Conservation (phyloP, 805 yeast genomes). For the Spathaspora arborariae region DNA sequence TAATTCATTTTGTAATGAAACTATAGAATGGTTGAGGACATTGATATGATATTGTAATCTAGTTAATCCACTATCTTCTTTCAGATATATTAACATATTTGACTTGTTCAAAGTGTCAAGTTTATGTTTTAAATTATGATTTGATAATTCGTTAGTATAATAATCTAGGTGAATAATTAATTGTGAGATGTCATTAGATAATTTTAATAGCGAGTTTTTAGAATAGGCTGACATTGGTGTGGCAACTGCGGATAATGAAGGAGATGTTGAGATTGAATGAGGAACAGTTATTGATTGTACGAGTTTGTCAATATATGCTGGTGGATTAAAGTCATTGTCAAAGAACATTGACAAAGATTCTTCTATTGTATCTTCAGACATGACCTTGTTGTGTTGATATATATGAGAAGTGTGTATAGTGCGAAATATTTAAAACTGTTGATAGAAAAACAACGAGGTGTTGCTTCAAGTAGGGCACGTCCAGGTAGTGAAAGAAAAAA, state of each 20-base stretch:
- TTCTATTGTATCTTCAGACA: conserved; percentile 8
- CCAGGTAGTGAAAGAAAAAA: too few relatives aligned
- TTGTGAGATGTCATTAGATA: conserved; percentile 47
- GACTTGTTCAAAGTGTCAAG: conserved; percentile 46
- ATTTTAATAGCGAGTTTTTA: conserved; percentile 23
- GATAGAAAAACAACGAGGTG: too few relatives aligned
- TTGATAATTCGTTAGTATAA: conserved; percentile 55
- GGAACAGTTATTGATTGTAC: conserved; percentile 34
- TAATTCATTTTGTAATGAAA: conserved; percentile 51
- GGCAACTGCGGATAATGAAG: too few relatives aligned
- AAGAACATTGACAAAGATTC: conserved; percentile 63
- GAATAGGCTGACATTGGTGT: conserved; percentile 6
- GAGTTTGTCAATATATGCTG: conserved; percentile 61
- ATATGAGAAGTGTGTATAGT: neutral
- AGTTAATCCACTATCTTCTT: conserved; percentile 34
- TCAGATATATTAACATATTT: conserved; percentile 5
- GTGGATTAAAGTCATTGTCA: conserved; percentile 62
- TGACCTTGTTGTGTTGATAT: neutral
- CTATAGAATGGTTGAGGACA: conserved; percentile 54
- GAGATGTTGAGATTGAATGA: conserved; percentile 6
- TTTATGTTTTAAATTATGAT: conserved; percentile 41
- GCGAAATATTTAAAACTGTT: too few relatives aligned
- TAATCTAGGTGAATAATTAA: conserved; percentile 59
- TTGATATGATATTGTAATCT: conserved; percentile 66
- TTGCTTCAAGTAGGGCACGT: too few relatives aligned